phyloP scores from a whole-genome alignment of 371 early-diverging fungal genomes.

The Rhizomucor miehei region DNA sequence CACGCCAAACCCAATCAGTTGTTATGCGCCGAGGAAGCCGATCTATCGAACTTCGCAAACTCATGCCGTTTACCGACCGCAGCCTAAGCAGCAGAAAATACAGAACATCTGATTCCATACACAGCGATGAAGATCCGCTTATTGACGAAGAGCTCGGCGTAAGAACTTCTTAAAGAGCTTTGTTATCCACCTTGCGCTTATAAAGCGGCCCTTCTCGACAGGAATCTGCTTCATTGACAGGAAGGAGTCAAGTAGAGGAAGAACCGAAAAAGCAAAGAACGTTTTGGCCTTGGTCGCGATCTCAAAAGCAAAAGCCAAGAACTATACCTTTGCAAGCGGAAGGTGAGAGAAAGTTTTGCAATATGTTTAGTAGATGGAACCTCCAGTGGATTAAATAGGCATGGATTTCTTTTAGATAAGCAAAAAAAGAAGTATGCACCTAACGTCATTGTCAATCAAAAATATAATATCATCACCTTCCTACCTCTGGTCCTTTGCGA shows the following conservation, averaged over 20 bases:
- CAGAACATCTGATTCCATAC: constrained; percentile 39
- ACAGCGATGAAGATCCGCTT: constrained; percentile 46
- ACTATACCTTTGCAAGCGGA: constrained; percentile 29
- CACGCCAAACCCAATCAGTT: too few species aligned
- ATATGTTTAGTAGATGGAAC: too few species aligned
- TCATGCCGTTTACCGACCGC: constrained; percentile 37
- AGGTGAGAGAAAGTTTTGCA: constrained; percentile 13
- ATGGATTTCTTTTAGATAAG: constrained; percentile 50
- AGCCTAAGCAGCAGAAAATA: constrained; percentile 24
- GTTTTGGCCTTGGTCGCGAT: constrained; percentile 17
- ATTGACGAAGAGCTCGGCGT: constrained; percentile 45
- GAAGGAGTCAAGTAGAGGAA: neutral
- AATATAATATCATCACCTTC: constrained; percentile 92
- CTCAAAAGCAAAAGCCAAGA: constrained; percentile 25
- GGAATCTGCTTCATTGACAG: constrained; percentile 11
- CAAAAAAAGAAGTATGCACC: constrained; percentile 61
- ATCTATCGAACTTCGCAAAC: constrained; percentile 42
- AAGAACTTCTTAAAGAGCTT: neutral
- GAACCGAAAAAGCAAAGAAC: constrained; percentile 6
- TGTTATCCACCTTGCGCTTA: neutral
- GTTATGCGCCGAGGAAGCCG: constrained; percentile 31
- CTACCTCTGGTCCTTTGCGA: constrained; percentile 90
- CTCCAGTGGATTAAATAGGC: too few species aligned
- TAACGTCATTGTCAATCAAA: constrained; percentile 95
- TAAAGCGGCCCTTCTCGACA: neutral